Base-by-base conservation (phyloP, 31 red algal species). In the Odonthalia washingtoniensis region DNA sequence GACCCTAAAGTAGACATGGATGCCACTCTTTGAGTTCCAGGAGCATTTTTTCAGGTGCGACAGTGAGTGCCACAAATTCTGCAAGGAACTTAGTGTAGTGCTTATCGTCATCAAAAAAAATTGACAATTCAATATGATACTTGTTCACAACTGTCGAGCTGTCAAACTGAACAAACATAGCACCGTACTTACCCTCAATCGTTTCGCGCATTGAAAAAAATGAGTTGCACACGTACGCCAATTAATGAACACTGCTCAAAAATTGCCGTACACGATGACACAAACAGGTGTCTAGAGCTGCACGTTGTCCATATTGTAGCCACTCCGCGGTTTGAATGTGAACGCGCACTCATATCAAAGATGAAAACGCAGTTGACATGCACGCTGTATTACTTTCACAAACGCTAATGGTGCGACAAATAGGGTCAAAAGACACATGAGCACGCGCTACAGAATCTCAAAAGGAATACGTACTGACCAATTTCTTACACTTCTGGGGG, bases 1-100 rank as follows among this genome's bases (percentile, higher is more conserved):
- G 77, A 3, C 60, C 77, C 77, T 52, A 81, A 65, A 81, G n/a
- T 5, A 81, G 53, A 37, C 77, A 12, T 1, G 49, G 53, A 31
- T 60, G 53, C 44, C 30, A 81, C 21, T 21, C 2, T 38, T 21
- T 63, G 3, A 81, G 32, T 21, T 4, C 1, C 4, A 5, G 1
- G 4, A 65, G 53, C 1, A 40, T 21, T 33, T 2, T 1, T 63
- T 81, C 2, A 3, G 2, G 4, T 1, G 28, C 17, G 49, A 65
- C 32, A 65, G 33, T 39, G 33, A 28, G 31, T 2, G 32, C 1
- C 33, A 81, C 1, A 40, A 34, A 81, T 1, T 81, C 52, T 1
- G 60, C 31, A 12, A 81, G n/a, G 40, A 65, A 49, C 5, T 27
- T 30, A 3, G 2, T 6, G 4, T 38, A 1, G 32, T 63, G 77